Evolutionary conservation across 257 asterid genomes (phyloP).

Genomic region (Eustoma russellianum): DNA sequence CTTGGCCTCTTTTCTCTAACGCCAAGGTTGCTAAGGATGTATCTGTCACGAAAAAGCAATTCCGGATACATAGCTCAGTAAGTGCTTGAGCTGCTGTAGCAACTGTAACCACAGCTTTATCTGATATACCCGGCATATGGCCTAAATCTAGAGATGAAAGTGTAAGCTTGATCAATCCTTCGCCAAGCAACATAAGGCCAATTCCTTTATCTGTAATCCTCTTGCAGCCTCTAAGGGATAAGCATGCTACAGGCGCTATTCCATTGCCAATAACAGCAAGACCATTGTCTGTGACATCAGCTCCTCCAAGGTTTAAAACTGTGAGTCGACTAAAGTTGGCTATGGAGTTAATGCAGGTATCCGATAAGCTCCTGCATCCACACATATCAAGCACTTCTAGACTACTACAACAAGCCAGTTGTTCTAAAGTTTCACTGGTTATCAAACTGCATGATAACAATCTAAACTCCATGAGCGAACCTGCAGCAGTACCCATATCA

Average conservation of each 20-base stretch:
- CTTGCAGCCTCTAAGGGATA: constrained; percentile 58
- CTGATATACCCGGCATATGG: constrained; percentile 62
- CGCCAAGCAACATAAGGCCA: constrained; percentile 28
- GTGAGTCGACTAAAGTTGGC: constrained; percentile 39
- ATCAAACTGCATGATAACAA: constrained; percentile 49
- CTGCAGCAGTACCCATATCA: constrained; percentile 27
- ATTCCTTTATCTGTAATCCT: constrained; percentile 64
- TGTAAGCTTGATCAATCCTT: constrained; percentile 34
- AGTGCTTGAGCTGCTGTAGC: constrained; percentile 35
- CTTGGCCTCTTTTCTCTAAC: constrained; percentile 16
- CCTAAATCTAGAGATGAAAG: constrained; percentile 53
- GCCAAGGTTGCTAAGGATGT: constrained; percentile 33
- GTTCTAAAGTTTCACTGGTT: constrained; percentile 59
- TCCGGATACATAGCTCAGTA: constrained; percentile 59
- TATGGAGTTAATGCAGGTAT: constrained; percentile 44
- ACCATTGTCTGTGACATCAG: constrained; percentile 69
- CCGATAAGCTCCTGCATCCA: constrained; percentile 68
- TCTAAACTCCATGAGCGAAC: constrained; percentile 56
- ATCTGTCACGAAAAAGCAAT: constrained; percentile 56
- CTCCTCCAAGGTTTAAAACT: constrained; percentile 50
- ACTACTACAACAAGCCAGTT: constrained; percentile 34
- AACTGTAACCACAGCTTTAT: constrained; percentile 42
- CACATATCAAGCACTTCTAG: constrained; percentile 51
- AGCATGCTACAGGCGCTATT: constrained; percentile 31
- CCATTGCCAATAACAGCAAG: constrained; percentile 46